Base-by-base conservation (phyloP, 148 eudicot species). In the Rhododendron griersonianum region DNA sequence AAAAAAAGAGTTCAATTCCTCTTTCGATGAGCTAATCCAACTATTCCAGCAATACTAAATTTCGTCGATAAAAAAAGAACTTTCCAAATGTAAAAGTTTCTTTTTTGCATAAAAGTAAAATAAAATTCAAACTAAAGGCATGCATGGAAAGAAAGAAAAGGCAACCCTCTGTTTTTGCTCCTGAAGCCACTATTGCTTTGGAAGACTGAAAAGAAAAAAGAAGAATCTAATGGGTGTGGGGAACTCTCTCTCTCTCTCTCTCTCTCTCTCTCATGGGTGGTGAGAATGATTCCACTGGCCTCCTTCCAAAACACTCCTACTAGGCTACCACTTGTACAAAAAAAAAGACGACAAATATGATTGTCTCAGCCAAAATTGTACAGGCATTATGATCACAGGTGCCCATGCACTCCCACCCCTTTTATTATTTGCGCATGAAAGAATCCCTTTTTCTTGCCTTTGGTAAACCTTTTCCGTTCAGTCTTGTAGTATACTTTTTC, bases 381-480 rank as follows among this genome's bases (percentile, higher is more conserved):
- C 85, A 89, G 87, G 86, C 88, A 51, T 86, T 84, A 90, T 85
- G 88, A 89, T 92, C 90, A 55, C 87, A 25, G 37, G 82, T 92
- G 86, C 77, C 86, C 89, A 9, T 37, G 21, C 67, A 35, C 45
- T 39, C 80, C 78, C 39, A 33, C 44, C 1, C 57, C 33, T 69
- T 78, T 83, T 48, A 41, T 73, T 53, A 48, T 21, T 78, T 89
- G 48, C 30, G 45, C 73, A 33, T 63, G 55, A 14, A 44, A 41
- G 13, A 18, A 76, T 15, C 44, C 78, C 23, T 55, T 19, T 80
- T 10, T 67, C 73, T 67, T 67, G 73, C 73, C 73, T 67, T 67
- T 2, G 11, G 1, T 8, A 35, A 7, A 18, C 7, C 77, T 73
- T 73, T 59, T 59, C 65, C 65, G 65, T 59, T 59, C 65, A 59